phyloP scores from a whole-genome alignment of 768 basidiomycete species.

The Termitomyces sp. region DNA sequence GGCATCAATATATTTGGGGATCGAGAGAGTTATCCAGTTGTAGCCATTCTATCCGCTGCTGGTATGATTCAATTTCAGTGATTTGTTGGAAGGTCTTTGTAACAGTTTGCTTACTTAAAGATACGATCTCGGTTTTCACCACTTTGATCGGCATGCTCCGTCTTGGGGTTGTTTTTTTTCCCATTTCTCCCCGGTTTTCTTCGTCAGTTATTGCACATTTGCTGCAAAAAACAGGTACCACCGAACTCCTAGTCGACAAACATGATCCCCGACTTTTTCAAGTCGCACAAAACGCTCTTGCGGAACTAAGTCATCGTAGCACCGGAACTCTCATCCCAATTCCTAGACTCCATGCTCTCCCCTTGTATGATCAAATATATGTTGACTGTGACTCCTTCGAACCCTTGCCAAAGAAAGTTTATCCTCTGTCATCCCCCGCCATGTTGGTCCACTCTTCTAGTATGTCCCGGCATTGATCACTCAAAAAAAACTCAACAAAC shows the following conservation, averaged over 20 bases:
- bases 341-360: background rate
- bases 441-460: slow-evolving; percentile 1
- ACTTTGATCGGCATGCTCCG: background rate
- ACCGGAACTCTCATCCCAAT: background rate
- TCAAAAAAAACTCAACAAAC: background rate
- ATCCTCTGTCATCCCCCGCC: background rate
- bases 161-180: background rate
- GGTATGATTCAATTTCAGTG: background rate
- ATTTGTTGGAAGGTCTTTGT: background rate
- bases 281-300: background rate
- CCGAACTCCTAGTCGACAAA: background rate
- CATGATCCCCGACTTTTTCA: background rate
- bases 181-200: slow-evolving; percentile 3
- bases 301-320: background rate
- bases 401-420: background rate
- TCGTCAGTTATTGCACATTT: background rate
- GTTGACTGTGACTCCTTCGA: background rate
- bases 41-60: background rate
- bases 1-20: background rate
- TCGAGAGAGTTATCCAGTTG: background rate
- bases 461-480: background rate
- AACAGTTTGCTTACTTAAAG: background rate
- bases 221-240: background rate
- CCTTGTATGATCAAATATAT: background rate
- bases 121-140: background rate